Percentiles rank a stretch among this genome's conserved stretches.
These are phyloP conservation scores for Zoysia japonica DNA, from an alignment of 176 grass and related monocot genomes.

Conservation along the genomic window DNA sequence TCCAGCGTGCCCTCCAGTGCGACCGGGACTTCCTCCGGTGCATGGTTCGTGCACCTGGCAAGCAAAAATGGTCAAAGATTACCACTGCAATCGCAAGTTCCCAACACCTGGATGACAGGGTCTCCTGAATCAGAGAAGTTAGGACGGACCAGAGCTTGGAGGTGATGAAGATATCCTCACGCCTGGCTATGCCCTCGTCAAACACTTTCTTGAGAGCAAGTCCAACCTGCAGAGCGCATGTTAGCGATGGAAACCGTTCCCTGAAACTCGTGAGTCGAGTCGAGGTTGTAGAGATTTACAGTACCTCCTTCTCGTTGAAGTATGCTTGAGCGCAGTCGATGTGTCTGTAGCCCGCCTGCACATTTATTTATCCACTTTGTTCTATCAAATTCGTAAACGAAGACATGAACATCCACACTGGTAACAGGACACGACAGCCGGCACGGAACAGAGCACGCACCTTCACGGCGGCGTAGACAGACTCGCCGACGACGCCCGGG, in stretches of 20 bases:
- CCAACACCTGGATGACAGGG: background rate
- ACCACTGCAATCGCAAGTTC: background rate
- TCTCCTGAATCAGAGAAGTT: background rate
- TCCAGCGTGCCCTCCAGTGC: constrained; percentile 53
- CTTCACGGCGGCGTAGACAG: constrained; percentile 55
- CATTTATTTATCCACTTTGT: background rate
- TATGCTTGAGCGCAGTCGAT: constrained; percentile 42
- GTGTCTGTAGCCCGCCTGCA: constrained; percentile 37
- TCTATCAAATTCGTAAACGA: no score
- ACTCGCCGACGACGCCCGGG: constrained; percentile 42
- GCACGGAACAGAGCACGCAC: constrained; percentile 1
- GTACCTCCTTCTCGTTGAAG: constrained; percentile 42
- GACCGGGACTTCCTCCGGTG: constrained; percentile 52
- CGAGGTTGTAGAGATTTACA: background rate
- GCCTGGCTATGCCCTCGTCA: constrained; percentile 29
- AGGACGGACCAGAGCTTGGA: constrained; percentile 37
- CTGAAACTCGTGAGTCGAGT: background rate
- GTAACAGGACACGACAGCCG: no score
- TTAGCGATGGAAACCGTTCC: no score
- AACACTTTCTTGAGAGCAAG: constrained; percentile 33
- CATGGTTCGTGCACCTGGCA: constrained; percentile 47
- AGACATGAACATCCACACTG: background rate
- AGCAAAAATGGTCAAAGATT: background rate
- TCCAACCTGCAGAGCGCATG: constrained; percentile 14
- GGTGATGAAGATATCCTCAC: constrained; percentile 41